phyloP scores from a whole-genome alignment of 805 yeast species.

The Geotrichum ghanense region DNA sequence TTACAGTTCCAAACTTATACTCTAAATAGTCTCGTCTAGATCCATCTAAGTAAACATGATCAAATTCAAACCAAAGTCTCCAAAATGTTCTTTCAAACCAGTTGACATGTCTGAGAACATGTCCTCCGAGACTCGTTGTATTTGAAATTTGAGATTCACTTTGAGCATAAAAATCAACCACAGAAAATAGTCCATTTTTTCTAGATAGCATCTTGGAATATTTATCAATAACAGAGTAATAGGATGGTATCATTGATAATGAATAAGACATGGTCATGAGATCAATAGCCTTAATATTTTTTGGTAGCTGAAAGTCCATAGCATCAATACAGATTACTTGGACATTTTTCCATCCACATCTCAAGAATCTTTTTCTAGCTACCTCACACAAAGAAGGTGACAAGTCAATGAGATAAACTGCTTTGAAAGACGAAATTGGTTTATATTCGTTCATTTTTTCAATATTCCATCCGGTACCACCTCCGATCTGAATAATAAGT shows the following conservation, averaged over 20 bases:
- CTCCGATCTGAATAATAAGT: conserved; percentile 59
- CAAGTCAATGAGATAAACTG: conserved; percentile 61
- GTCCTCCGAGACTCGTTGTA: conserved; percentile 63
- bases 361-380: conserved; percentile 47
- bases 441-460: conserved; percentile 57
- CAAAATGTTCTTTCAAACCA: conserved; percentile 75
- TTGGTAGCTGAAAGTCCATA: conserved; percentile 48
- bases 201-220: conserved; percentile 38
- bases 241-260: conserved; percentile 75
- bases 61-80: conserved; percentile 83
- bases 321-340: conserved; percentile 66
- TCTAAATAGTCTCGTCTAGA: conserved; percentile 76
- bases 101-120: conserved; percentile 56
- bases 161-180: conserved; percentile 77
- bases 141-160: conserved; percentile 52
- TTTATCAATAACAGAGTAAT: conserved; percentile 67
- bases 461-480: conserved; percentile 78
- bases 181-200: conserved; percentile 48
- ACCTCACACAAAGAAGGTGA: conserved; percentile 68
- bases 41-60: conserved; percentile 66
- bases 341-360: conserved; percentile 45
- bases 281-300: conserved; percentile 35
- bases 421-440: conserved; percentile 42
- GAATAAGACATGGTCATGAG: conserved; percentile 71
- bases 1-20: conserved; percentile 71